Evolutionary conservation across 176 grass and related monocot genomes (phyloP).

Genomic region (Aegilops speltoides): DNA sequence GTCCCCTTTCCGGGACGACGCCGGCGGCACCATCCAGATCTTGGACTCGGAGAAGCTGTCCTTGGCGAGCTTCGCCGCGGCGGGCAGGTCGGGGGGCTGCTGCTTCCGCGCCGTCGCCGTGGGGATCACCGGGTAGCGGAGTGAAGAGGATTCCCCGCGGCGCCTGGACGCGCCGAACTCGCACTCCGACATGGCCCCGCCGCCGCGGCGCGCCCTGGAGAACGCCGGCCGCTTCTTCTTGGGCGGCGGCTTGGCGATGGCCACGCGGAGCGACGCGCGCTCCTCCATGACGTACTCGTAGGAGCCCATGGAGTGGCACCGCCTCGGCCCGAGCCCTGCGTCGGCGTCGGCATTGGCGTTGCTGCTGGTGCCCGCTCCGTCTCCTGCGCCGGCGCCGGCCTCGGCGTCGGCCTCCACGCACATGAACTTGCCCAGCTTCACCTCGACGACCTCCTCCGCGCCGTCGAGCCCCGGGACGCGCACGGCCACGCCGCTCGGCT

Average conservation of each 20-base stretch:
- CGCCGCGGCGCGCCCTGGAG: constrained; percentile 37
- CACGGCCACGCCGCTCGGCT: background rate
- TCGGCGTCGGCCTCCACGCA: constrained; percentile 45
- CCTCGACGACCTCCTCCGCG: constrained; percentile 57
- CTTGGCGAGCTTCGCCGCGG: constrained; percentile 48
- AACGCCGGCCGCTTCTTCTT: constrained; percentile 59
- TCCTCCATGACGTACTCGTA: constrained; percentile 96
- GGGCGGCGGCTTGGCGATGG: constrained; percentile 64
- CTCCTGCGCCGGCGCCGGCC: background rate
- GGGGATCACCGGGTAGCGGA: constrained; percentile 24
- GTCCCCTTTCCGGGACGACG: constrained; percentile 18
- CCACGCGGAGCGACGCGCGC: constrained; percentile 50
- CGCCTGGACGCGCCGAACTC: constrained; percentile 63
- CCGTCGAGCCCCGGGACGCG: background rate
- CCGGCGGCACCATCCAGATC: constrained; percentile 66
- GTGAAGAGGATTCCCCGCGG: constrained; percentile 41
- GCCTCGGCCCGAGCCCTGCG: constrained; percentile 41
- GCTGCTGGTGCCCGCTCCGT: constrained; percentile 47
- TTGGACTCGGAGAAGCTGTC: constrained; percentile 92
- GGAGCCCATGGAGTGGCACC: constrained; percentile 95
- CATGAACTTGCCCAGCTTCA: constrained; percentile 89
- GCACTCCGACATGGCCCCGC: constrained; percentile 81
- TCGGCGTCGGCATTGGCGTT: constrained; percentile 23
- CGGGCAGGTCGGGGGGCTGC: background rate
- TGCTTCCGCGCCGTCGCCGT: background rate